These are phyloP conservation scores for Rauvolfia tetraphylla DNA, from an alignment of 257 asterid genomes.

Conservation along the genomic window DNA sequence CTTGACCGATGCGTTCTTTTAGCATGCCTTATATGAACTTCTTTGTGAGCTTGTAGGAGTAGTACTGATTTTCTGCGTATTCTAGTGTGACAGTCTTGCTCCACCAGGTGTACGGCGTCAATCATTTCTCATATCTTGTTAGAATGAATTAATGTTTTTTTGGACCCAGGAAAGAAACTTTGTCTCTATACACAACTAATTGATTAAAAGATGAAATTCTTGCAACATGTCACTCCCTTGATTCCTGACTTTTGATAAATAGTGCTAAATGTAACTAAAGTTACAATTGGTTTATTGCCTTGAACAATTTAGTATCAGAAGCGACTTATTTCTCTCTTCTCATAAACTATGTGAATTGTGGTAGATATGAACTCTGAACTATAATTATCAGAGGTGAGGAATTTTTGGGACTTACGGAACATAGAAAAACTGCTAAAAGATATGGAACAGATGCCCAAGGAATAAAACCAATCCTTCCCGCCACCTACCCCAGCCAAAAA, in stretches of 20 bases:
- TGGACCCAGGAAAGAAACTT: neutral
- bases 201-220: neutral
- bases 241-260: neutral
- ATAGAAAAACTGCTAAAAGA: no score
- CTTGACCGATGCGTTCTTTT: neutral
- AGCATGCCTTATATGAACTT: neutral
- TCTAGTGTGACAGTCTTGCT: neutral
- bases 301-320: neutral
- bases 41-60: neutral
- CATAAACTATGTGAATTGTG: neutral
- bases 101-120: neutral
- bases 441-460: neutral
- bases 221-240: neutral
- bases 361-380: neutral
- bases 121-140: neutral
- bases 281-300: neutral
- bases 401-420: no score
- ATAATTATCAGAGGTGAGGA: neutral
- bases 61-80: neutral
- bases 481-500: neutral
- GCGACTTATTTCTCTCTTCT: neutral
- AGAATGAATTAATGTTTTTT: neutral
- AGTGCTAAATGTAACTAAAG: neutral
- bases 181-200: neutral
- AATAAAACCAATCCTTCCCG: no score